These are phyloP conservation scores for Macadamia tetraphylla DNA, from an alignment of 164 flowering plant genomes.

Conservation along the genomic window DNA sequence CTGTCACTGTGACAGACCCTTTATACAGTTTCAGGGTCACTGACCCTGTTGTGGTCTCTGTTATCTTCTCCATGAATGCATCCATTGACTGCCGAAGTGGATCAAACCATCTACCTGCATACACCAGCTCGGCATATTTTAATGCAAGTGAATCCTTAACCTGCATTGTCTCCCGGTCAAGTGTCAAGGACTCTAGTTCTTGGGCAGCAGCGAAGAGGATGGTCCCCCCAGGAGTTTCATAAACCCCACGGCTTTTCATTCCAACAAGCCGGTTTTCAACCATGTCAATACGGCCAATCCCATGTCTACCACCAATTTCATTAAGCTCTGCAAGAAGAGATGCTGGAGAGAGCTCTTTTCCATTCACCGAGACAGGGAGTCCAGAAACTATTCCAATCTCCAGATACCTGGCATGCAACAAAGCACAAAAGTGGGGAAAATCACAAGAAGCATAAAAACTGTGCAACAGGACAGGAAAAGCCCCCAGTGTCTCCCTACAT, in stretches of 20 bases:
- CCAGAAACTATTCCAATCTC: slow-evolving; percentile 76
- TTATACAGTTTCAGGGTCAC: slow-evolving; percentile 81
- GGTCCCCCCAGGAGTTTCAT: slow-evolving; percentile 97
- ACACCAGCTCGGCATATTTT: slow-evolving; percentile 91
- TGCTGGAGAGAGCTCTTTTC: slow-evolving; percentile 75
- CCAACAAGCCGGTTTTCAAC: slow-evolving; percentile 95
- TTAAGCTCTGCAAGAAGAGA: slow-evolving; percentile 71
- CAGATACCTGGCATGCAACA: slow-evolving; percentile 42
- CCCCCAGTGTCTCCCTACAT: not conserved
- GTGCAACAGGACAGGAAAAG: not conserved
- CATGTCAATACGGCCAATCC: slow-evolving; percentile 87
- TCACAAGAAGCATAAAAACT: not conserved
- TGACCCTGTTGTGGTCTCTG: slow-evolving; percentile 76
- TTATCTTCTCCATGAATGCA: slow-evolving; percentile 82
- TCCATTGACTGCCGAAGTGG: slow-evolving; percentile 87
- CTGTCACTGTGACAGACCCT: slow-evolving; percentile 61
- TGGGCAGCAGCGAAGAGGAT: slow-evolving; percentile 69
- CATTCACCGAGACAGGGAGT: slow-evolving; percentile 73
- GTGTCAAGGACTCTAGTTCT: slow-evolving; percentile 85
- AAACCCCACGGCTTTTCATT: slow-evolving; percentile 97
- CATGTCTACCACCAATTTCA: slow-evolving; percentile 81
- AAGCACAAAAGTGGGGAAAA: not conserved
- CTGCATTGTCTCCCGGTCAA: slow-evolving; percentile 84
- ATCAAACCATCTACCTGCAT: slow-evolving; percentile 97
- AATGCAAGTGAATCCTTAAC: slow-evolving; percentile 72